A percentile compares a stretch with the other conserved stretches of the same genome.
Conservation (phyloP, 1,139 yeast species). For the Saccharomyces hybrid region DNA sequence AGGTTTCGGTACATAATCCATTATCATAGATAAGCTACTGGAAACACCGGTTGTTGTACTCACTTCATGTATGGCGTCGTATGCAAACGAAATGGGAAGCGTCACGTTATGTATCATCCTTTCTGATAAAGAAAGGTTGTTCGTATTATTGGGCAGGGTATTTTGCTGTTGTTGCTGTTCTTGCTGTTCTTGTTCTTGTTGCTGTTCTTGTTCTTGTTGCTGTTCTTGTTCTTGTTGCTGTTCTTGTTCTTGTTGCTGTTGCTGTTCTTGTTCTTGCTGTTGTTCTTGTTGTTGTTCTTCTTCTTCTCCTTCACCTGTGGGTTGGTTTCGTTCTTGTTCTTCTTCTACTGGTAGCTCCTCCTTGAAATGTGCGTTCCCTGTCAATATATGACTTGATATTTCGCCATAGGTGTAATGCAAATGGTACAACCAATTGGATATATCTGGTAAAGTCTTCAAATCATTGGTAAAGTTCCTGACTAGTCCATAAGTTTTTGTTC, state of each 20-base stretch:
- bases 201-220: no score
- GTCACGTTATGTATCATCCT: constrained; percentile 21
- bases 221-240: no score
- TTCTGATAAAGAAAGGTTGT: not conserved
- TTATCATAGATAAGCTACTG: constrained; percentile 25
- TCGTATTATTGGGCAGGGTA: not conserved
- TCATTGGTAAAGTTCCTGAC: constrained; percentile 24
- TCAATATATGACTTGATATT: constrained; percentile 27
- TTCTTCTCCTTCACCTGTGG: not conserved
- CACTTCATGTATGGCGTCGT: constrained; percentile 32
- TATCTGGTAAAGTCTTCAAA: constrained; percentile 18
- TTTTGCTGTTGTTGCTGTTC: no score
- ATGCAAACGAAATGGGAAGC: constrained; percentile 29
- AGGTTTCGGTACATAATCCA: constrained; percentile 25
- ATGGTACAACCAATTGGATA: constrained; percentile 31
- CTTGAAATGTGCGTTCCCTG: constrained; percentile 26
- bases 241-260: not conserved
- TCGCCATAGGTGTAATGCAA: constrained; percentile 24
- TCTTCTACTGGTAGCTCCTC: constrained; percentile 11
- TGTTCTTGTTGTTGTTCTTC: no score
- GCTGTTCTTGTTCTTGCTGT: not conserved
- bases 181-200: no score
- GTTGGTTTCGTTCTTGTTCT: not conserved
- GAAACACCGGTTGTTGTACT: constrained; percentile 31
- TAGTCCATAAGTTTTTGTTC: constrained; percentile 23